Conservation (phyloP, 2,329 filamentous ascomycete genomes). For the Ophiosphaerella korrae region DNA sequence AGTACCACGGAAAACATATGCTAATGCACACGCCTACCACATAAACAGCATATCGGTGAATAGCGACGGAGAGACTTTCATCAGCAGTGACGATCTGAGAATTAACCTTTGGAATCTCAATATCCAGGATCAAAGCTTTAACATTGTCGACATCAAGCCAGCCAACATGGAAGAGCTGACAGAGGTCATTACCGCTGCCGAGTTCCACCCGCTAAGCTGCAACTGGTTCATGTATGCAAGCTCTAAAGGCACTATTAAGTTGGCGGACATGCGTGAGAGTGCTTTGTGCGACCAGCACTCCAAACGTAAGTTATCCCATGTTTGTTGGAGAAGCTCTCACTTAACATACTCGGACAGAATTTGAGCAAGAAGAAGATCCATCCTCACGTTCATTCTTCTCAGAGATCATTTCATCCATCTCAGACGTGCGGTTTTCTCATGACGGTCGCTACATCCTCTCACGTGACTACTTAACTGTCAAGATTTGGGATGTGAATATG, state of each 20-base stretch:
- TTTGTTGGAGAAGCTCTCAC: not conserved
- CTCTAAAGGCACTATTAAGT: slow-evolving; percentile 97
- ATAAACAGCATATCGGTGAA: slow-evolving; percentile 99
- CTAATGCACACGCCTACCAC: slow-evolving; percentile 98
- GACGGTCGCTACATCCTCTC: slow-evolving; percentile 97
- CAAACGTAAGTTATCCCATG: slow-evolving; percentile 71
- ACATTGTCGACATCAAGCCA: slow-evolving; percentile 99
- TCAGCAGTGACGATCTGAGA: slow-evolving; percentile 95
- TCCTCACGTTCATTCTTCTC: slow-evolving; percentile 98
- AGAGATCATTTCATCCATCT: slow-evolving; percentile 99
- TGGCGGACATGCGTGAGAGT: slow-evolving; percentile 97
- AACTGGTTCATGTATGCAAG: slow-evolving; percentile 99
- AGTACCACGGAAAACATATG: slow-evolving; percentile 93
- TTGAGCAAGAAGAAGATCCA: slow-evolving; percentile 98
- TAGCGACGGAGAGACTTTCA: slow-evolving; percentile 98
- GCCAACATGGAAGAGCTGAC: slow-evolving; percentile 99
- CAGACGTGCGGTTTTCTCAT: slow-evolving; percentile 94
- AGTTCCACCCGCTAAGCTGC: slow-evolving; percentile 96
- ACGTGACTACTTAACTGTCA: slow-evolving; percentile 96
- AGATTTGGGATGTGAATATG: slow-evolving; percentile 99
- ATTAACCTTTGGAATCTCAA: slow-evolving; percentile 99
- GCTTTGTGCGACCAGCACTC: slow-evolving; percentile 94
- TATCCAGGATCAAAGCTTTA: slow-evolving; percentile 99
- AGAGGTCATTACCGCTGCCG: slow-evolving; percentile 96
- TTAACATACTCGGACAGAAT: slow-evolving; percentile 64